These are phyloP conservation scores for Mycena olivaceomarginata DNA, from an alignment of 768 basidiomycete genomes.

Conservation along the genomic window DNA sequence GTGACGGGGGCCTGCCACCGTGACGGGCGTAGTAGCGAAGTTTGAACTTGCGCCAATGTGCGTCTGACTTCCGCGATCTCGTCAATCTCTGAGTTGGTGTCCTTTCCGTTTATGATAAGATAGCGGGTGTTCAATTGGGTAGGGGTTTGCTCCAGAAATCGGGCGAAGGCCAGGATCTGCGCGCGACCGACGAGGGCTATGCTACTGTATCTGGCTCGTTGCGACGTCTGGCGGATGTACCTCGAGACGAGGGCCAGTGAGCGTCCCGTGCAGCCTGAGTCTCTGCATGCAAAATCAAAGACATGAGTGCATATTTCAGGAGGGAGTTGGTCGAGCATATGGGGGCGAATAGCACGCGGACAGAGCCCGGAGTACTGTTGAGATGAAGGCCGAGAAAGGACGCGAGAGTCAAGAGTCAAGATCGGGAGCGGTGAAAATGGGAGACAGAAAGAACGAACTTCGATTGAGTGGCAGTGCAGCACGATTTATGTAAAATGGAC, in stretches of 20 bases:
- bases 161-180: conserved; percentile 51
- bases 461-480: no score
- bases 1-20: no score
- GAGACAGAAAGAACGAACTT: no score
- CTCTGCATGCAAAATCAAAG: conserved; percentile 59
- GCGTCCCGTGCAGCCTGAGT: conserved; percentile 58
- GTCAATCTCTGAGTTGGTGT: conserved; percentile 31
- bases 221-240: conserved; percentile 51
- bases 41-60: no score
- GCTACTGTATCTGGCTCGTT: conserved; percentile 52
- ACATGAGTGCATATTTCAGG: conserved; percentile 54
- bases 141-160: conserved; percentile 46
- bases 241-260: conserved; percentile 59
- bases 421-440: conserved; percentile 34
- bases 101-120: conserved; percentile 50
- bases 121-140: conserved; percentile 46
- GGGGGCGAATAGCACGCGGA: background rate
- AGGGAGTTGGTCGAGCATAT: conserved; percentile 44
- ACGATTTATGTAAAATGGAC: no score
- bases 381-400: no score
- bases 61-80: background rate
- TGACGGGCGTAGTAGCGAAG: no score
- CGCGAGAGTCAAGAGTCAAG: no score
- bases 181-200: conserved; percentile 50
- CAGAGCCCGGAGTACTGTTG: conserved; percentile 48